Evolutionary conservation across 1,284 basidiomycete genomes (phyloP).

Genomic region (Ganoderma sinense): DNA sequence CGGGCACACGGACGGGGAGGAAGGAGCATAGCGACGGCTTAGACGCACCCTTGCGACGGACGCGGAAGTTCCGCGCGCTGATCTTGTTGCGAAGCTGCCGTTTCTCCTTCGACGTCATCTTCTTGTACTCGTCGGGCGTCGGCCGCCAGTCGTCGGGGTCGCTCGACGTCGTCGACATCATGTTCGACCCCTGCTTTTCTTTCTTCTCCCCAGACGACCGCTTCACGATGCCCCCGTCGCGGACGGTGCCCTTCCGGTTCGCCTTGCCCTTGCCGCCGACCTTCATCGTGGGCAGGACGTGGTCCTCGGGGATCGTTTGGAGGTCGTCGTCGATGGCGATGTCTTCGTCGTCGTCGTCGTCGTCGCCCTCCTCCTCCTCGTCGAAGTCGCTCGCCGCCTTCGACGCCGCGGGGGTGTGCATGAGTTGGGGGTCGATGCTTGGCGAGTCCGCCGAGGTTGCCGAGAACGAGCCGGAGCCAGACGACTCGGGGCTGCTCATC

Average conservation of each 20-base stretch:
- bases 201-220: slow-evolving; percentile 53
- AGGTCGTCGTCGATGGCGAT: slow-evolving; percentile 24
- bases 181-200: slow-evolving; percentile 40
- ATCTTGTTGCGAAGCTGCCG: slow-evolving; percentile 97
- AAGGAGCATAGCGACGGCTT: slow-evolving; percentile 13
- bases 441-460: slow-evolving; percentile 37
- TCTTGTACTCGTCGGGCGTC: too few relatives aligned
- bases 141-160: slow-evolving; percentile 73
- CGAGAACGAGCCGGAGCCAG: slow-evolving; percentile 19
- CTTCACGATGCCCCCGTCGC: slow-evolving; percentile 76
- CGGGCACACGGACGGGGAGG: background rate
- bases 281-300: slow-evolving; percentile 43
- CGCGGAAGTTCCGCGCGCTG: slow-evolving; percentile 93
- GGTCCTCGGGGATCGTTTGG: slow-evolving; percentile 19
- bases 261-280: slow-evolving; percentile 68
- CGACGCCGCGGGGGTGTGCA: slow-evolving; percentile 51
- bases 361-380: slow-evolving; percentile 35
- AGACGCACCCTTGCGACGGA: slow-evolving; percentile 85
- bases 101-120: slow-evolving; percentile 66
- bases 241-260: slow-evolving; percentile 70
- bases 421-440: slow-evolving; percentile 63
- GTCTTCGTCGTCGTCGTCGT: slow-evolving; percentile 25
- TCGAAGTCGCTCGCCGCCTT: slow-evolving; percentile 45
- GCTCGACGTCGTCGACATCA: slow-evolving; percentile 39
- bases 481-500: slow-evolving; percentile 38